Percentiles rank a stretch among this genome's conserved stretches.
These are phyloP conservation scores for Neopestalotiopsis rosae DNA, from an alignment of 2,329 filamentous ascomycete species.

Conservation along the genomic window DNA sequence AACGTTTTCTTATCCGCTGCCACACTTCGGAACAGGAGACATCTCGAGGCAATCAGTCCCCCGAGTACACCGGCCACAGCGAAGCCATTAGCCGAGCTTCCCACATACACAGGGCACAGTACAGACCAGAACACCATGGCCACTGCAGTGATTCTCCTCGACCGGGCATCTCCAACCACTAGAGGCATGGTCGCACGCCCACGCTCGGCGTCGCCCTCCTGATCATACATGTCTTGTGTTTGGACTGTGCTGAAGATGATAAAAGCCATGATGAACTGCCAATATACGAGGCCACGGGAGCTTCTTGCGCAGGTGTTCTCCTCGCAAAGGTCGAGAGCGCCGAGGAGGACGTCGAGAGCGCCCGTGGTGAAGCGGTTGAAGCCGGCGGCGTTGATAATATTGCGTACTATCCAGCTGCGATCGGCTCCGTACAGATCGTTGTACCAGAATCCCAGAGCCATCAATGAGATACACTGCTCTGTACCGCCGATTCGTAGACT, in stretches of 20 bases:
- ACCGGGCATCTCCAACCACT: slow-evolving; percentile 32
- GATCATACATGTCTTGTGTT: slow-evolving; percentile 44
- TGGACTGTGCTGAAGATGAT: slow-evolving; percentile 44
- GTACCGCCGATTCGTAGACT: slow-evolving; percentile 26
- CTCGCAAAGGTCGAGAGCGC: slow-evolving; percentile 13
- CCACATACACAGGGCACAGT: background rate
- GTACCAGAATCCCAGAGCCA: slow-evolving; percentile 34
- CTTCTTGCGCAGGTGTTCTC: slow-evolving; percentile 8
- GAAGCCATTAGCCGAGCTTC: background rate
- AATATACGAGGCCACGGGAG: slow-evolving; percentile 23
- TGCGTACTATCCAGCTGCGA: slow-evolving; percentile 15
- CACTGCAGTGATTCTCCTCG: slow-evolving; percentile 29
- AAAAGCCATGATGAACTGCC: slow-evolving; percentile 35
- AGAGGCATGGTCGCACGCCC: slow-evolving; percentile 34
- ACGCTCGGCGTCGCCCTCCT: slow-evolving; percentile 34
- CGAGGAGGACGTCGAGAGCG: slow-evolving; percentile 18
- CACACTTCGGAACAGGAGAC: slow-evolving; percentile 6
- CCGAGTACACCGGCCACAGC: background rate
- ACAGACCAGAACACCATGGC: slow-evolving; percentile 30
- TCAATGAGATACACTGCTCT: slow-evolving; percentile 22
- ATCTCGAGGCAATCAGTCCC: background rate
- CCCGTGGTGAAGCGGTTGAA: slow-evolving; percentile 18
- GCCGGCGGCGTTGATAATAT: slow-evolving; percentile 19
- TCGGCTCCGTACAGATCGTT: slow-evolving; percentile 37
- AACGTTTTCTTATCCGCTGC: slow-evolving; percentile 18